These are phyloP conservation scores for Septoria linicola DNA, from an alignment of 2,329 filamentous ascomycete species.

Conservation along the genomic window DNA sequence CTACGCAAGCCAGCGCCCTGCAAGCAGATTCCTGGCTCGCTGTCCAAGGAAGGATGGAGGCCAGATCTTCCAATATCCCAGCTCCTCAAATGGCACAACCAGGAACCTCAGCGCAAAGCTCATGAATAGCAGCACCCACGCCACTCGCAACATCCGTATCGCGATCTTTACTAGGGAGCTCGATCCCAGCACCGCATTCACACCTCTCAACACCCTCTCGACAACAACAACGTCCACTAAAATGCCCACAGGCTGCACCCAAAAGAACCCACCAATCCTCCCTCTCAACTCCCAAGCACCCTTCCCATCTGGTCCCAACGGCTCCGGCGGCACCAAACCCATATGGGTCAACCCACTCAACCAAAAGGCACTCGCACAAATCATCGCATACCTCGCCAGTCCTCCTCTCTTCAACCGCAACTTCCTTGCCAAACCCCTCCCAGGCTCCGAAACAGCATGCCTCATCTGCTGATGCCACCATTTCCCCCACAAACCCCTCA, in stretches of 20 bases:
- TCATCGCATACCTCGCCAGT: slow-evolving; percentile 26
- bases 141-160: slow-evolving; percentile 8
- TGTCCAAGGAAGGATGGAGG: slow-evolving; percentile 9
- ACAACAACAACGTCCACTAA: slow-evolving; percentile 26
- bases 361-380: slow-evolving; percentile 30
- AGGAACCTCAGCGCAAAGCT: slow-evolving; percentile 26
- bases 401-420: slow-evolving; percentile 19
- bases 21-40: background rate
- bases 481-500: slow-evolving; percentile 34
- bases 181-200: background rate
- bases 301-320: slow-evolving; percentile 17
- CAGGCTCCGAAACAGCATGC: slow-evolving; percentile 28
- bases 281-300: slow-evolving; percentile 20
- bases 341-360: slow-evolving; percentile 35
- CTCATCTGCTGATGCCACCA: slow-evolving; percentile 40
- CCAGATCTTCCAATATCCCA: slow-evolving; percentile 35
- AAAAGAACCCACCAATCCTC: slow-evolving; percentile 31
- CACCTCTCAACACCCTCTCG: slow-evolving; percentile 8
- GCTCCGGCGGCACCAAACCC: slow-evolving; percentile 35
- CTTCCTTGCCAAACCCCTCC: slow-evolving; percentile 27
- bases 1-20: too few relatives aligned
- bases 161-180: background rate
- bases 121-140: slow-evolving; percentile 25
- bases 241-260: slow-evolving; percentile 33
- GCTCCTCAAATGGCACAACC: slow-evolving; percentile 28